Percentiles rank a stretch among this genome's conserved stretches.
Conservation (phyloP, 768 basidiomycete species). For the Floccularia luteovirens region DNA sequence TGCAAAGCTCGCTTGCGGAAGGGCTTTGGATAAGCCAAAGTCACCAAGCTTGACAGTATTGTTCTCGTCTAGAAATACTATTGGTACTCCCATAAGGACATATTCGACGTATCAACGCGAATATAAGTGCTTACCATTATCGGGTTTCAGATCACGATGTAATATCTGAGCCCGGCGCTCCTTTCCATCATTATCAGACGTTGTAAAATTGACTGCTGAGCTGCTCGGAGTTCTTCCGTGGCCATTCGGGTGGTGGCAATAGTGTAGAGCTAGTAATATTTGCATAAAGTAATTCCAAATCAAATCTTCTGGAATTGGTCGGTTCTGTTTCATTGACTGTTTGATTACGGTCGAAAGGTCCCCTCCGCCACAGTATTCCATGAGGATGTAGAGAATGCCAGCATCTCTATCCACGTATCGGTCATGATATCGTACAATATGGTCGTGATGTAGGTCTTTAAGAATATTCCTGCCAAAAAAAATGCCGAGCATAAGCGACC, state of each 20-base stretch:
- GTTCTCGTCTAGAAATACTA: conserved; percentile 85
- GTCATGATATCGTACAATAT: conserved; percentile 95
- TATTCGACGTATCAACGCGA: neutral
- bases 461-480: conserved; percentile 90
- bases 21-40: conserved; percentile 92
- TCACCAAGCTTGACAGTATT: conserved; percentile 94
- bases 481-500: no score
- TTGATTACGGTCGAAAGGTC: conserved; percentile 89
- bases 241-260: conserved; percentile 84
- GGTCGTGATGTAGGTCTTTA: conserved; percentile 89
- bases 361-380: conserved; percentile 98
- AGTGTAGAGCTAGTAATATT: conserved; percentile 78
- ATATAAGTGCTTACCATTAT: conserved; percentile 66
- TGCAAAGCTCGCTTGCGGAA: conserved; percentile 82
- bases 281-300: conserved; percentile 97
- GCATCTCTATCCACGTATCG: conserved; percentile 83
- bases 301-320: conserved; percentile 83
- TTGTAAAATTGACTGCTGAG: conserved; percentile 17
- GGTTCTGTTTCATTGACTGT: conserved; percentile 56
- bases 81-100: neutral
- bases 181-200: conserved; percentile 31
- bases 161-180: conserved; percentile 69
- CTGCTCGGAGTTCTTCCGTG: conserved; percentile 40
- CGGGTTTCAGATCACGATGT: conserved; percentile 95
- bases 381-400: conserved; percentile 92